These are phyloP conservation scores for Tylopilus plumbeoviolaceoides DNA, from an alignment of 768 basidiomycete species.

Conservation along the genomic window DNA sequence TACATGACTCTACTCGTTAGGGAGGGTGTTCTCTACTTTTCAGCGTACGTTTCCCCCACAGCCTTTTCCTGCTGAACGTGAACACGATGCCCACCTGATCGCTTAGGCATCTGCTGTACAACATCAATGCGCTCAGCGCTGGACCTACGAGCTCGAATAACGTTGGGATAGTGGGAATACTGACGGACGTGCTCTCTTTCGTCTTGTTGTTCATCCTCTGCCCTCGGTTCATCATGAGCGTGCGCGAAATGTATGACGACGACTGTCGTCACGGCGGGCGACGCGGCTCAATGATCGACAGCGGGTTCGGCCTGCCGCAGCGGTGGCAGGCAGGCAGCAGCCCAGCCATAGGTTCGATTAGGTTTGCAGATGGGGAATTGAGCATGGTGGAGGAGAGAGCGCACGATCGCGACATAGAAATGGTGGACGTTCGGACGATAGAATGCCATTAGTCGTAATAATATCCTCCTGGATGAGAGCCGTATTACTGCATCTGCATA, in stretches of 20 bases:
- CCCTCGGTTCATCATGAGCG: slow-evolving; percentile 18
- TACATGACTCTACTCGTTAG: not conserved
- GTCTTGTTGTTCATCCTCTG: slow-evolving; percentile 7
- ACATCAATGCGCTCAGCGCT: not conserved
- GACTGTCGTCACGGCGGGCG: not conserved
- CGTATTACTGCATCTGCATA: too few species aligned
- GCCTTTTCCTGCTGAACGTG: not conserved
- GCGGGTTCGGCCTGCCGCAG: not conserved
- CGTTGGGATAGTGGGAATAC: not conserved
- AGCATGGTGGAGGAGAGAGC: not conserved
- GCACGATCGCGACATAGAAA: too few species aligned
- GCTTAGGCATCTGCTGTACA: not conserved
- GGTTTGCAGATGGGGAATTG: not conserved
- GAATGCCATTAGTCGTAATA: not conserved
- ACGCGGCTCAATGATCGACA: not conserved
- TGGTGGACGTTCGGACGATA: not conserved
- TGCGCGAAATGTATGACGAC: slow-evolving; percentile 9
- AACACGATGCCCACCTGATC: too few species aligned
- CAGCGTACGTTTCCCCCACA: not conserved
- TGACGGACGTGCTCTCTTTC: not conserved
- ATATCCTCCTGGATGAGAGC: too few species aligned
- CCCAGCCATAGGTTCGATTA: not conserved
- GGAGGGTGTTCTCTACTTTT: not conserved
- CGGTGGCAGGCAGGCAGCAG: not conserved
- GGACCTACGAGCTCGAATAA: not conserved